phyloP scores from a whole-genome alignment of 257 asterid species.

The Solanum appendiculatum region DNA sequence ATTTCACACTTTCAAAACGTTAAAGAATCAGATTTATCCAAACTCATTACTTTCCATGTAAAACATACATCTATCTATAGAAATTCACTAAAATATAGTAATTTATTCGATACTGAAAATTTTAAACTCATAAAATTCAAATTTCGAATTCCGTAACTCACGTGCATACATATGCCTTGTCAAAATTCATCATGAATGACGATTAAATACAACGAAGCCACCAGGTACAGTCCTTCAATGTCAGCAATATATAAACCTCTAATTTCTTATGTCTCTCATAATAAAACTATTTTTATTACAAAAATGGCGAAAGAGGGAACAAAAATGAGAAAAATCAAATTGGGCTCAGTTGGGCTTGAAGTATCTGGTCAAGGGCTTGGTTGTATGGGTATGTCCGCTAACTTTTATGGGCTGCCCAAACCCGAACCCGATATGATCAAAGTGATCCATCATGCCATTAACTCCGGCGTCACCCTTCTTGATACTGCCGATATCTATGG shows the following conservation, averaged over 20 bases:
- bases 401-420: constrained; percentile 27
- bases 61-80: too few relatives aligned
- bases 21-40: too few relatives aligned
- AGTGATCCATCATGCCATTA: constrained; percentile 27
- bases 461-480: constrained; percentile 24
- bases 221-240: background rate
- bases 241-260: background rate
- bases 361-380: constrained; percentile 36
- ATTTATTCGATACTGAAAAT: too few relatives aligned
- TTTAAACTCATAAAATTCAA: too few relatives aligned
- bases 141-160: too few relatives aligned
- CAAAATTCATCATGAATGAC: background rate
- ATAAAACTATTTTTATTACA: background rate
- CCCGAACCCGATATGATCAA: constrained; percentile 34
- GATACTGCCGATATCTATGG: constrained; percentile 36
- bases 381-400: constrained; percentile 36
- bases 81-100: background rate
- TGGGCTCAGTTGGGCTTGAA: constrained; percentile 31
- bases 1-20: too few relatives aligned
- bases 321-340: constrained; percentile 14
- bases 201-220: background rate
- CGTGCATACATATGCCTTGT: background rate
- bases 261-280: background rate
- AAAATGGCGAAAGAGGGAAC: background rate
- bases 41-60: too few relatives aligned